Evolutionary conservation across 106 monocot genomes (phyloP).

Genomic region (Platanthera zijinensis): DNA sequence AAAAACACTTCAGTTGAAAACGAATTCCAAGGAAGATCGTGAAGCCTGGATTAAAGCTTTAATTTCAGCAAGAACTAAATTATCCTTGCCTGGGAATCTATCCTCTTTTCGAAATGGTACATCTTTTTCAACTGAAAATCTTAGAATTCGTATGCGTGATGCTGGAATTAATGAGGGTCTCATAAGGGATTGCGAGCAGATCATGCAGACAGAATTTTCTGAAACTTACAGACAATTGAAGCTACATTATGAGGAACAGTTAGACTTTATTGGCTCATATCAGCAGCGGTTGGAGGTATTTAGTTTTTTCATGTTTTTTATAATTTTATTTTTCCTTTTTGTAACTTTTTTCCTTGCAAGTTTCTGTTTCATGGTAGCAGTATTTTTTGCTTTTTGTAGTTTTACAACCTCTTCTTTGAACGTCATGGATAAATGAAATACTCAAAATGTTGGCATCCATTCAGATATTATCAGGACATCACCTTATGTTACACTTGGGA

Average conservation of each 20-base stretch:
- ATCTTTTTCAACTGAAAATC: conserved; percentile 66
- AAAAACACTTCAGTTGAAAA: conserved; percentile 77
- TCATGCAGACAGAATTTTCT: conserved; percentile 67
- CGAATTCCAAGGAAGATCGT: conserved; percentile 67
- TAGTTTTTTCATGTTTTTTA: not conserved
- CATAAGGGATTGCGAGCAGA: conserved; percentile 78
- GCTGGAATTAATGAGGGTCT: conserved; percentile 61
- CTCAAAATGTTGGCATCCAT: not conserved
- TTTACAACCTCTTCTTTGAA: not conserved
- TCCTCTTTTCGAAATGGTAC: conserved; percentile 29
- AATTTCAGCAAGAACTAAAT: conserved; percentile 44
- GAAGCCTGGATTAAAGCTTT: conserved; percentile 86
- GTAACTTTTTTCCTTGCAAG: not conserved
- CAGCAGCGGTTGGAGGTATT: conserved; percentile 62
- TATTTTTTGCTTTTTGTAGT: not conserved
- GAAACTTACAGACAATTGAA: conserved; percentile 49
- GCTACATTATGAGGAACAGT: conserved; percentile 48
- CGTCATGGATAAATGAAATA: not conserved
- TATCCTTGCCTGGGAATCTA: conserved; percentile 25
- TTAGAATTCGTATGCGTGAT: conserved; percentile 61
- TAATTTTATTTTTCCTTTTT: not conserved
- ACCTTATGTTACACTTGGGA: not conserved
- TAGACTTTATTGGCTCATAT: conserved; percentile 42
- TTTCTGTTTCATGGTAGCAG: not conserved
- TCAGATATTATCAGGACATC: not conserved